Base-by-base conservation (phyloP, 2,329 filamentous ascomycete species). In the Fusarium avenaceum region DNA sequence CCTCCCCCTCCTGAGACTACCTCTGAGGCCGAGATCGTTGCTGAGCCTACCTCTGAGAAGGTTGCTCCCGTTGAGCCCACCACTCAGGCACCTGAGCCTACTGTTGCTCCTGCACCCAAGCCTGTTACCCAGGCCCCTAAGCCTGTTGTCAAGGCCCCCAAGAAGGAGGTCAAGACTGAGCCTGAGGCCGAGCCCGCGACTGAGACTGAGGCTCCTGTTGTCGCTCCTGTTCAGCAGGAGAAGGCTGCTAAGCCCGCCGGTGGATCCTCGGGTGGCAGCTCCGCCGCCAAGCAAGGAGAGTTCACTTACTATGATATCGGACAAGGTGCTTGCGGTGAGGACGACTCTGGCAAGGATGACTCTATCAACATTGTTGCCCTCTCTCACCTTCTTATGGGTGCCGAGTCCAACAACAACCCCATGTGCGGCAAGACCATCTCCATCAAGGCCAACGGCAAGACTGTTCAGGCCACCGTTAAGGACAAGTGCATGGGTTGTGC, bases 401-500 rank as follows among this genome's bases (percentile, higher is more conserved):
- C 75, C 1, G 75, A 77, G 55, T 89, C 89, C 73, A 93, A 92
- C 81, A 81, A 78, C 71, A 92, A 94, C 83, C 85, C 87, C 47
- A 86, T 88, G 77, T 96, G 93, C 79, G 89, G 88, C 76, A 86
- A 88, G 81, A 87, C 80, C 48, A 86, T 94, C 74, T 89, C 85
- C 69, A 87, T 94, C 80, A 80, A 73, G 40, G 82, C 82, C 76
- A 82, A 85, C 49, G 91, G 91, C 77, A 86, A 86, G 77, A 84
- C 83, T 3, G 76, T 82, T 71, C 82, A 78, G 4, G 92, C 88
- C 64, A 85, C 72, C 5, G 87, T 94, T 64, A 85, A 85, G 52
- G 92, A 96, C 82, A 93, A 92, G 82, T 96, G 92, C 84, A 86
- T 87, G 80, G 89, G 90, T 72, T 96, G 92, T 78, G 74, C 51